Evolutionary conservation across 202 grass and related monocot genomes (phyloP).

Genomic region (Eragrostis tef): DNA sequence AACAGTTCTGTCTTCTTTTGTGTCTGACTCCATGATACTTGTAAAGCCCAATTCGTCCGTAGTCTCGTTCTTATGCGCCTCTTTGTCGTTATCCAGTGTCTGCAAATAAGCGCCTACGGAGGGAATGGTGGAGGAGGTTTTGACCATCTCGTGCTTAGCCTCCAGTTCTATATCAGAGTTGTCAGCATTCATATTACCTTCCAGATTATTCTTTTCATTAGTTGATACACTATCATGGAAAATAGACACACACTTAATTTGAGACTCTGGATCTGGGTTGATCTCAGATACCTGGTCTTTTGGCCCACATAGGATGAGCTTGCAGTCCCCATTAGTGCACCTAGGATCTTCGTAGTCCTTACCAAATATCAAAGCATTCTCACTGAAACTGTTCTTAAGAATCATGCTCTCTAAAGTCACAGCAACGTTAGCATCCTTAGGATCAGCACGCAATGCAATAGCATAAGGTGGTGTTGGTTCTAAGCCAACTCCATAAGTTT

Average conservation of each 20-base stretch:
- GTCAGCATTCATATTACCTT: conserved; percentile 72
- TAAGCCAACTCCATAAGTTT: conserved; percentile 42
- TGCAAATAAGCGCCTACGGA: conserved; percentile 46
- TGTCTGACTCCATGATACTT: conserved; percentile 55
- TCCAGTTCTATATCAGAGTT: conserved; percentile 81
- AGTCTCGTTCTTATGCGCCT: conserved; percentile 51
- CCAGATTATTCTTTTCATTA: conserved; percentile 60
- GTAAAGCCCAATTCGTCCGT: conserved; percentile 54
- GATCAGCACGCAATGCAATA: background rate
- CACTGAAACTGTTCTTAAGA: conserved; percentile 31
- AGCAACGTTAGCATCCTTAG: conserved; percentile 1
- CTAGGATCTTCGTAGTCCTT: conserved; percentile 33
- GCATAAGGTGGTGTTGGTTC: conserved; percentile 13
- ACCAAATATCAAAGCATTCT: conserved; percentile 11
- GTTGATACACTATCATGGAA: conserved; percentile 60
- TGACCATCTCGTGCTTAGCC: conserved; percentile 71
- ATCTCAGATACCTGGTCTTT: conserved; percentile 75
- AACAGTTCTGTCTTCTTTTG: conserved; percentile 53
- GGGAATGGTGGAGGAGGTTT: conserved; percentile 52
- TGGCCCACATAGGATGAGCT: conserved; percentile 26
- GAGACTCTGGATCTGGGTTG: conserved; percentile 59
- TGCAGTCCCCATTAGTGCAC: conserved; percentile 24
- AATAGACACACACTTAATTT: conserved; percentile 71
- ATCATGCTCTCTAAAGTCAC: conserved; percentile 25
- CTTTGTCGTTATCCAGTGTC: conserved; percentile 47